Base-by-base conservation (phyloP, 192 early-diverging fungal genomes). In the Coemansia pectinata region DNA sequence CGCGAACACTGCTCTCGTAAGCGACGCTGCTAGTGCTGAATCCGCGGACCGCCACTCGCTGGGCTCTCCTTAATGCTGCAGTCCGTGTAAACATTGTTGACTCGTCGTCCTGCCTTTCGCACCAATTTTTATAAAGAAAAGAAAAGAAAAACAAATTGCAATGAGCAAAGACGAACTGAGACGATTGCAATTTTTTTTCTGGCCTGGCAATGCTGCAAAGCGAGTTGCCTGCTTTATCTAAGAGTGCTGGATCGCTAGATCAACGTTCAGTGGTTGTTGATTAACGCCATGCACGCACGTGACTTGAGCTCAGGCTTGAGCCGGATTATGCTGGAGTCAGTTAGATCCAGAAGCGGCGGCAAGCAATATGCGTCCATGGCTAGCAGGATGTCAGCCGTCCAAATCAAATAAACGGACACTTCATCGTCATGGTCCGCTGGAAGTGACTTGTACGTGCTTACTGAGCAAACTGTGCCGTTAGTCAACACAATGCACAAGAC, bases 1-100 rank as follows among this genome's bases (percentile, higher is more conserved):
- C 81, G 44, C 66, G 72, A 40, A 77, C 67, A 0, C 48, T 55
- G 2, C 40, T 42, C 14, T 27, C 34, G 8, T 15, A 10, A 3
- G 25, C 60, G 6, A 27, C 31, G 19, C 15, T 41, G 48, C 68
- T 57, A 40, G 80, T 53, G 80, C 69, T 74, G 53, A 83, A 77
- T 23, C 36, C 9, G 6, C 80, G 80, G 25, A n/a, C 55, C n/a
- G 55, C 31, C 55, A n/a, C 55, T 8, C 31, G 55, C 55, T 58
- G 55, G 15, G 17, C 29, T 34, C 55, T 58, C 55, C 31, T 34
- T 58, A 44, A 9, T 9, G 48, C 61, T 23, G 64, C n/a, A 5
- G 65, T 19, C 65, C 75, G 69, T 63, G 55, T 45, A 55, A 44
- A 68, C 60, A 63, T 67, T 58, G 31, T 15, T 31, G 2, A 50